A percentile compares a stretch with the other conserved stretches of the same genome.
Conservation (phyloP, 306 rosid genomes). For the Glycine soja region DNA sequence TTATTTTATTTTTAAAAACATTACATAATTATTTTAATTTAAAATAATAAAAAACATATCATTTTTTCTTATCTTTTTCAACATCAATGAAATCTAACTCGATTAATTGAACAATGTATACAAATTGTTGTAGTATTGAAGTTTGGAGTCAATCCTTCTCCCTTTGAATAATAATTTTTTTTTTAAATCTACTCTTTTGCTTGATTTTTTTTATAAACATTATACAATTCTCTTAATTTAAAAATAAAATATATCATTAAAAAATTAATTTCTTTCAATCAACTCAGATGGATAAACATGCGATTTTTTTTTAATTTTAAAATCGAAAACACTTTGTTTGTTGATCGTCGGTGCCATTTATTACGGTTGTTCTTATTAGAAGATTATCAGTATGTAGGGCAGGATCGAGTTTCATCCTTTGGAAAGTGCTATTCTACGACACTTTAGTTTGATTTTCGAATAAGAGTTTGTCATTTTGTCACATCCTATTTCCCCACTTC, state of each 20-base stretch:
- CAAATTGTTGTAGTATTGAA: no score
- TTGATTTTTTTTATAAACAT: not conserved
- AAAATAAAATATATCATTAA: not conserved
- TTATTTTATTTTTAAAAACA: no score
- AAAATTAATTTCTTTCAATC: not conserved
- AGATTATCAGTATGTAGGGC: slow-evolving; percentile 36
- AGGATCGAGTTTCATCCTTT: slow-evolving; percentile 23
- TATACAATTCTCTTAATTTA: not conserved
- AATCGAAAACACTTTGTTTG: not conserved
- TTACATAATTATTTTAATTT: no score
- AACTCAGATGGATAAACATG: not conserved
- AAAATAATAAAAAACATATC: no score
- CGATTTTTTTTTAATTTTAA: no score
- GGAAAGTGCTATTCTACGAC: slow-evolving; percentile 31
- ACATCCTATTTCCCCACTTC: slow-evolving; percentile 29
- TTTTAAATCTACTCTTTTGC: no score
- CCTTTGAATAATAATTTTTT: no score
- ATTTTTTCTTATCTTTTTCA: no score
- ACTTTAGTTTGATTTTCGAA: slow-evolving; percentile 40
- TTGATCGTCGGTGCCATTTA: slow-evolving; percentile 43
- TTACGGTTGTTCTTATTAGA: slow-evolving; percentile 23
- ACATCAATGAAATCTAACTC: no score
- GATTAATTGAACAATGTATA: no score
- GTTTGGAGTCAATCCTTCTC: no score
- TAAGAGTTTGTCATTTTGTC: slow-evolving; percentile 45